Conservation (phyloP, 176 grass and related monocot genomes). For the Cenchrus fungigraminus region DNA sequence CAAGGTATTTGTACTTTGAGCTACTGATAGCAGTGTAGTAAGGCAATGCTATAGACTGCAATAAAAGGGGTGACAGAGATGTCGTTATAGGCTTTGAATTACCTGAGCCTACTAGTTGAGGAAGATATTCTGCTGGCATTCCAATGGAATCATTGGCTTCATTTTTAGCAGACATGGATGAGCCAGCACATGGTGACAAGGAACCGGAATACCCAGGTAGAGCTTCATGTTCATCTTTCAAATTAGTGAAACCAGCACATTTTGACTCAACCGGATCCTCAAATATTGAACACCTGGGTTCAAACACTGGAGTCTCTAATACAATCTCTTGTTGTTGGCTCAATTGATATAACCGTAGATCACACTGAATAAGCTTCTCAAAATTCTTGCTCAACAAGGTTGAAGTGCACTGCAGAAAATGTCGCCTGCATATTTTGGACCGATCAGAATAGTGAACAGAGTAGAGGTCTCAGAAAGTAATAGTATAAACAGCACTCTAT, state of each 20-base stretch:
- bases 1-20: background rate
- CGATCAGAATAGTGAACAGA: slow-evolving; percentile 7
- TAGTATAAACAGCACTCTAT: background rate
- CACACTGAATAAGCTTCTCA: slow-evolving; percentile 97
- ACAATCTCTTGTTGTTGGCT: slow-evolving; percentile 80
- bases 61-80: background rate
- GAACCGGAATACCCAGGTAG: slow-evolving; percentile 72
- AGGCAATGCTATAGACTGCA: background rate
- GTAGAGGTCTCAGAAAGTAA: background rate
- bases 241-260: slow-evolving; percentile 52
- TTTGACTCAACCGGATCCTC: slow-evolving; percentile 74
- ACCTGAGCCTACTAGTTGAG: slow-evolving; percentile 69
- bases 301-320: slow-evolving; percentile 72
- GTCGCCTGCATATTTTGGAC: slow-evolving; percentile 63
- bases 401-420: slow-evolving; percentile 81
- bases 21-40: background rate
- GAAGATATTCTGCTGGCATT: slow-evolving; percentile 52
- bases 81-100: slow-evolving; percentile 12
- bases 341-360: slow-evolving; percentile 69
- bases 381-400: slow-evolving; percentile 87
- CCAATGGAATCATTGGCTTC: slow-evolving; percentile 65
- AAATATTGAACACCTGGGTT: slow-evolving; percentile 81
- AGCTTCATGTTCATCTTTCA: slow-evolving; percentile 64
- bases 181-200: slow-evolving; percentile 62
- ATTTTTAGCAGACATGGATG: slow-evolving; percentile 70